Evolutionary conservation across 2,329 filamentous ascomycete genomes (phyloP).

Genomic region (Dothidotthia symphoricarpi): DNA sequence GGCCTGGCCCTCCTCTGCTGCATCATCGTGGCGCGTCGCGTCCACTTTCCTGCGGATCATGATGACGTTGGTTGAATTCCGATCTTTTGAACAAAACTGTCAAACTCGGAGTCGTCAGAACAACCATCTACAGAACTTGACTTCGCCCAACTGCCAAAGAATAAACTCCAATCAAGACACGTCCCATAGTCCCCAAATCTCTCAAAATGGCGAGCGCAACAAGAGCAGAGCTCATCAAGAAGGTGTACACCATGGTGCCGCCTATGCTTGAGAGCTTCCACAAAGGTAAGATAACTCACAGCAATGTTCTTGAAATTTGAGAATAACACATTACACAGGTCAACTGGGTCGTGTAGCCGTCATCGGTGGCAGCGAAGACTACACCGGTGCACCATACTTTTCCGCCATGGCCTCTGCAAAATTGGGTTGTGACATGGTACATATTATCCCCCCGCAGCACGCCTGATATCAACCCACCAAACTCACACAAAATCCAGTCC

Average conservation of each 20-base stretch:
- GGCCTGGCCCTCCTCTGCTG: too few species aligned
- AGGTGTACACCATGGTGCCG: constrained; percentile 85
- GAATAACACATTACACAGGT: constrained; percentile 53
- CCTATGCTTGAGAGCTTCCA: constrained; percentile 95
- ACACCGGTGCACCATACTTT: constrained; percentile 96
- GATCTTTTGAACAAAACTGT: too few species aligned
- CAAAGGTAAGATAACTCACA: constrained; percentile 64
- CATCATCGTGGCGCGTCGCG: too few species aligned
- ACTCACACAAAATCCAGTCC: constrained; percentile 54
- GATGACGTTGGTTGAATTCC: too few species aligned
- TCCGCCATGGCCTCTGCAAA: constrained; percentile 94
- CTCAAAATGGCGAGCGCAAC: constrained; percentile 52
- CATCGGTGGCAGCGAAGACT: constrained; percentile 92
- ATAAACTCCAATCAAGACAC: too few species aligned
- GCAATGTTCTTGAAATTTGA: not conserved
- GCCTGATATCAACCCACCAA: constrained; percentile 1
- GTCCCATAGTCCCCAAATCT: not conserved
- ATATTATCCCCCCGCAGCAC: constrained; percentile 8
- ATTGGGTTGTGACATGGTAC: constrained; percentile 86
- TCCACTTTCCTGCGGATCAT: too few species aligned
- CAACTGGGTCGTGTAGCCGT: constrained; percentile 90
- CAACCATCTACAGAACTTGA: too few species aligned
- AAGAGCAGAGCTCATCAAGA: constrained; percentile 72
- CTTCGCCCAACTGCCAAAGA: too few species aligned
- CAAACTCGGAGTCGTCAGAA: too few species aligned